Evolutionary conservation across 148 eudicot genomes (phyloP).

Genomic region (Heliamphora exappendiculata): DNA sequence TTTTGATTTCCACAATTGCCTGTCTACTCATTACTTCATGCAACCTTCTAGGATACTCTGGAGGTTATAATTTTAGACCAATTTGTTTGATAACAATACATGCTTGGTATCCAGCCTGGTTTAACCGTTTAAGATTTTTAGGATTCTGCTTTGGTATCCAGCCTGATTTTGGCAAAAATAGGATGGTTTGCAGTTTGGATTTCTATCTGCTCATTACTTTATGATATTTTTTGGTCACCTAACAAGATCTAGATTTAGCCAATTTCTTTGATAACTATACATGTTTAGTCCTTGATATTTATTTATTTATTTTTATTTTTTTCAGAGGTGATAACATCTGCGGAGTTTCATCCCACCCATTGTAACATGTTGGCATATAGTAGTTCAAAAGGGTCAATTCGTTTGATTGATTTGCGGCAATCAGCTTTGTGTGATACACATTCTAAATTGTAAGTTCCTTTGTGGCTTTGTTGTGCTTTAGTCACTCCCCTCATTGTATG

Average conservation of each 20-base stretch:
- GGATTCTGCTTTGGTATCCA: not conserved
- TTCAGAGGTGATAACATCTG: conserved; percentile 83
- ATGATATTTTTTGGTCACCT: not conserved
- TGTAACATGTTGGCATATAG: conserved; percentile 77
- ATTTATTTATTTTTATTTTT: not conserved
- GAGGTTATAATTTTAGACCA: no score
- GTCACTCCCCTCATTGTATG: not conserved
- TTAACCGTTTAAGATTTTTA: not conserved
- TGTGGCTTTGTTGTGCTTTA: not conserved
- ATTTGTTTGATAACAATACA: no score
- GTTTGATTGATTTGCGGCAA: conserved; percentile 76
- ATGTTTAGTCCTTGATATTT: not conserved
- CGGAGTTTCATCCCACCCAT: conserved; percentile 75
- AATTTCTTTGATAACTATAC: not conserved
- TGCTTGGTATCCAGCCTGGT: no score
- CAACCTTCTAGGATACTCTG: no score
- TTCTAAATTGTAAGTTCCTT: conserved; percentile 61
- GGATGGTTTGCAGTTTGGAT: not conserved
- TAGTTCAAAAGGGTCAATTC: conserved; percentile 75
- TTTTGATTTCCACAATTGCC: no score
- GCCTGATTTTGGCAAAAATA: not conserved
- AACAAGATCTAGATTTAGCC: not conserved
- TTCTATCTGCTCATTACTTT: not conserved
- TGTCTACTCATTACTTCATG: no score
- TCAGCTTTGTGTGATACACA: conserved; percentile 74